Evolutionary conservation across 208 protist genomes (phyloP).

Genomic region (Leishmania tarentolae): DNA sequence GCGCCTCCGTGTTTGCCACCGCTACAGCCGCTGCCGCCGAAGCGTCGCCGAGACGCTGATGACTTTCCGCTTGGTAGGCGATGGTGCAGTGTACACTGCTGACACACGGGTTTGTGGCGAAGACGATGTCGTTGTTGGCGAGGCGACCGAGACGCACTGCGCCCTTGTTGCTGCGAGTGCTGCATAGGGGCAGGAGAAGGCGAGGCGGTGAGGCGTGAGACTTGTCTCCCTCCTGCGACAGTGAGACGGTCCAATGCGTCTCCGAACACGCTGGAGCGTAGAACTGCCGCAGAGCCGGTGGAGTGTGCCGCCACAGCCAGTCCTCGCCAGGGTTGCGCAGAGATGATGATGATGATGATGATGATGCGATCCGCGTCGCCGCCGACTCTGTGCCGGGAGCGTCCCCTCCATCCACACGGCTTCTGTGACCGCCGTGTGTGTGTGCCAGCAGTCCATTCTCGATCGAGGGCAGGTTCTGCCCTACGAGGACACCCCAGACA

Average conservation of each 20-base stretch:
- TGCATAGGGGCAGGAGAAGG: slow-evolving; percentile 34
- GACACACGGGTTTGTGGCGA: slow-evolving; percentile 51
- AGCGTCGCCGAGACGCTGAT: background rate
- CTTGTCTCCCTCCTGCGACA: background rate
- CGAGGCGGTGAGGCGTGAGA: background rate
- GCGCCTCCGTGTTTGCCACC: background rate
- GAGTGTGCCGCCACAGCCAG: slow-evolving; percentile 8
- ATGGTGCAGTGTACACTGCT: slow-evolving; percentile 57
- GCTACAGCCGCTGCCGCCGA: no score
- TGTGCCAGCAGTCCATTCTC: slow-evolving; percentile 35
- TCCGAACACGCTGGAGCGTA: background rate
- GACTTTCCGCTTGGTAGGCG: slow-evolving; percentile 4
- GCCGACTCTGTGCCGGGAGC: background rate
- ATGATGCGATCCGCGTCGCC: background rate
- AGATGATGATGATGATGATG: background rate
- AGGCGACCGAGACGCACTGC: slow-evolving; percentile 43
- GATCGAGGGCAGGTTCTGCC: slow-evolving; percentile 10
- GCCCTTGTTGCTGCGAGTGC: slow-evolving; percentile 19
- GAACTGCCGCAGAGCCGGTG: background rate
- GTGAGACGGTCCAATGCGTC: background rate
- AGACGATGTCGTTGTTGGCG: slow-evolving; percentile 36
- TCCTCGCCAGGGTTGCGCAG: background rate
- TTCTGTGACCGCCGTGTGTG: background rate
- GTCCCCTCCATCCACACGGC: background rate
- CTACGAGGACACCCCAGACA: slow-evolving; percentile 44